phyloP scores from a whole-genome alignment of 2,329 filamentous ascomycete genomes.

The Daldinia sp. region DNA sequence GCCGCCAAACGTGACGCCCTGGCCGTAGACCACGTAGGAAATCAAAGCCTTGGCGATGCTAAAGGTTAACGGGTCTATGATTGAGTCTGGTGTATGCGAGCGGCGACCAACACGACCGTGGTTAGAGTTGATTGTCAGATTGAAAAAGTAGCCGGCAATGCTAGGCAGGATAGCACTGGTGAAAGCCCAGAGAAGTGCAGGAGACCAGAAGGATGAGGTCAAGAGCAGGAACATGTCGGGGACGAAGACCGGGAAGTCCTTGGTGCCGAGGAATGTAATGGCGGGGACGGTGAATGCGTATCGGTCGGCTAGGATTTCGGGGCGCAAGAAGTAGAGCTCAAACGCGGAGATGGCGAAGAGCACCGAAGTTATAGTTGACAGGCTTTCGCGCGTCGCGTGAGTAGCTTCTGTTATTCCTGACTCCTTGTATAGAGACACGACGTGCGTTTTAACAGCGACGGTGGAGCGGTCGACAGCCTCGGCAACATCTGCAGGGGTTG shows the following conservation, averaged over 20 bases:
- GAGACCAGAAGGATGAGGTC: slow-evolving; percentile 82
- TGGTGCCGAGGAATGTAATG: slow-evolving; percentile 61
- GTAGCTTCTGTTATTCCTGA: slow-evolving; percentile 73
- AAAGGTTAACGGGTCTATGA: slow-evolving; percentile 86
- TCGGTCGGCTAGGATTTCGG: slow-evolving; percentile 73
- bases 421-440: slow-evolving; percentile 68
- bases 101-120: slow-evolving; percentile 56
- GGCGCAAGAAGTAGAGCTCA: slow-evolving; percentile 75
- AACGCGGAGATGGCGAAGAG: slow-evolving; percentile 72
- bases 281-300: slow-evolving; percentile 78
- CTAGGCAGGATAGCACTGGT: slow-evolving; percentile 77
- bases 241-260: slow-evolving; percentile 69
- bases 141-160: slow-evolving; percentile 86
- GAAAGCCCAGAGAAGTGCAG: slow-evolving; percentile 77
- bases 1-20: slow-evolving; percentile 69
- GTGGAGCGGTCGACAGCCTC: slow-evolving; percentile 78
- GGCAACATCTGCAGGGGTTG: slow-evolving; percentile 81
- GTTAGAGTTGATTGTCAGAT: slow-evolving; percentile 68
- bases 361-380: slow-evolving; percentile 77
- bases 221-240: slow-evolving; percentile 85
- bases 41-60: slow-evolving; percentile 87
- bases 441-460: slow-evolving; percentile 70
- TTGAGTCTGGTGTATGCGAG: slow-evolving; percentile 58
- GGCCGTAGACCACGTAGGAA: slow-evolving; percentile 81
- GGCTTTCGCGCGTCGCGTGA: slow-evolving; percentile 70